Conservation (phyloP, 2,329 filamentous ascomycete species). For the Dissoconium aciculare region DNA sequence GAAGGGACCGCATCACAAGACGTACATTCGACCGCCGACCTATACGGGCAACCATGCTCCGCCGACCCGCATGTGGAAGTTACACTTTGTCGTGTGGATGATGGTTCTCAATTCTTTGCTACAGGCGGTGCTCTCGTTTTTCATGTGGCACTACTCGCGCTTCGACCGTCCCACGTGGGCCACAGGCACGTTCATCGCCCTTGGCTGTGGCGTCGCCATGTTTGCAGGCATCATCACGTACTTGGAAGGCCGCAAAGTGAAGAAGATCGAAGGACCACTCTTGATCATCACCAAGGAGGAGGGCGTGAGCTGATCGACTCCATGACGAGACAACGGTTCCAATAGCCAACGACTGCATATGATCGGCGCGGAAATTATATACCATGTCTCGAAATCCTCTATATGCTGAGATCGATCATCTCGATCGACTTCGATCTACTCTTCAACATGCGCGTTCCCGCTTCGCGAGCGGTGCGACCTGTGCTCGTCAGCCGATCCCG, state of each 20-base stretch:
- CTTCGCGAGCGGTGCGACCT: no score
- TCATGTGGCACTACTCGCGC: slow-evolving; percentile 50
- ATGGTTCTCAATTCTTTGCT: slow-evolving; percentile 63
- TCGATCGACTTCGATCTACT: no score
- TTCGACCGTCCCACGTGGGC: slow-evolving; percentile 7
- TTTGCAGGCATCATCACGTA: slow-evolving; percentile 5
- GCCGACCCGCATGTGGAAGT: slow-evolving; percentile 52
- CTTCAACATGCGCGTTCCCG: no score
- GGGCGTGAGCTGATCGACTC: neutral
- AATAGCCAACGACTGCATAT: no score
- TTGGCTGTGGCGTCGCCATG: slow-evolving; percentile 5
- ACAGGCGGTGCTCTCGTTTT: slow-evolving; percentile 52
- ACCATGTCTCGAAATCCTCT: no score
- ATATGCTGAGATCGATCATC: no score
- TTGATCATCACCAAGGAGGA: neutral
- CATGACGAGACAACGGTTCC: neutral
- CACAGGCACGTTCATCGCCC: slow-evolving; percentile 5
- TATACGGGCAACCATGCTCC: slow-evolving; percentile 46
- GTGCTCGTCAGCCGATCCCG: no score
- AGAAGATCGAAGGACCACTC: slow-evolving; percentile 6
- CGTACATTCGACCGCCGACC: slow-evolving; percentile 2
- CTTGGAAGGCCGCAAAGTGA: slow-evolving; percentile 7
- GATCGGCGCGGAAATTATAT: no score
- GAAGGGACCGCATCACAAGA: slow-evolving; percentile 1
- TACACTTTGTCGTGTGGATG: slow-evolving; percentile 61